These are phyloP conservation scores for Sordariomycetes sp. DNA, from an alignment of 2,329 filamentous ascomycete species.

Conservation along the genomic window DNA sequence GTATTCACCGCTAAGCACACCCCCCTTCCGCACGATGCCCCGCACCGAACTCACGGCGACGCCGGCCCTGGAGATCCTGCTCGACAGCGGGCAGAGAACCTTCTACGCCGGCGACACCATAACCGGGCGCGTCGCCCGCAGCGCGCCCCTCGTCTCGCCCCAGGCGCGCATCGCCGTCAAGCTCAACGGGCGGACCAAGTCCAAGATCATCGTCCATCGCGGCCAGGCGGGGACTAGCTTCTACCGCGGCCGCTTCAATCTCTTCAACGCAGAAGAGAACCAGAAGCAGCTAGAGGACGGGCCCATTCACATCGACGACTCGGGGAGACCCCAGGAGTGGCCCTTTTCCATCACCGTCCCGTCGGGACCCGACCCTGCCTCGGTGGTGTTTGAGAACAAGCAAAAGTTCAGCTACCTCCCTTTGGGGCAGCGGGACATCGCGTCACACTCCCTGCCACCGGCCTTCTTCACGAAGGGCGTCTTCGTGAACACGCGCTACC, in stretches of 20 bases:
- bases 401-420: constrained; percentile 10
- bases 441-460: constrained; percentile 8
- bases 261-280: constrained; percentile 10
- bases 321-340: constrained; percentile 11
- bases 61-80: not conserved
- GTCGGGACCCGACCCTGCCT: not conserved
- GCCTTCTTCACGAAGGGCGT: not conserved
- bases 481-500: constrained; percentile 6
- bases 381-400: not conserved
- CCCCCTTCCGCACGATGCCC: not conserved
- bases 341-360: constrained; percentile 18
- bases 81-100: not conserved
- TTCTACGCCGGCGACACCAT: constrained; percentile 15
- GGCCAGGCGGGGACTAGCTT: constrained; percentile 6
- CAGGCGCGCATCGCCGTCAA: constrained; percentile 11
- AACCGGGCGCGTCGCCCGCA: constrained; percentile 14
- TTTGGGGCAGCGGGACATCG: constrained; percentile 1
- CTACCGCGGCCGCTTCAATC: constrained; percentile 14
- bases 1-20: not conserved
- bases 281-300: constrained; percentile 12
- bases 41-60: not conserved
- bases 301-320: constrained; percentile 13
- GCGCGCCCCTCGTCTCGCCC: constrained; percentile 10
- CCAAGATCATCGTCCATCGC: constrained; percentile 11
- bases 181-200: constrained; percentile 15